Evolutionary conservation across 139 green algal genomes (phyloP), one percentile per base, ranked within the genome.

Genomic region (Limnomonas spitsbergensis): DNA sequence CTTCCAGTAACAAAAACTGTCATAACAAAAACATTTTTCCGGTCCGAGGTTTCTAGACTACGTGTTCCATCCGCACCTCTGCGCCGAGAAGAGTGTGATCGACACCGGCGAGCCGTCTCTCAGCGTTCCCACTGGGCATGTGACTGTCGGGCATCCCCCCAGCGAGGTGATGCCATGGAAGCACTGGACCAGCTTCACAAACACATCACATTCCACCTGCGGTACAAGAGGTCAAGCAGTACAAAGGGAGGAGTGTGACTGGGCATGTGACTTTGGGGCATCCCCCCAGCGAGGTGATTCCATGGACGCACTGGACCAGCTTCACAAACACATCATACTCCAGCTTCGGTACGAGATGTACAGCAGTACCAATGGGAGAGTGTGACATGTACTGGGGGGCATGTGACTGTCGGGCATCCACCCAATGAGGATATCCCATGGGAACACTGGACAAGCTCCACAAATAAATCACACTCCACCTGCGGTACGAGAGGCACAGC

Each of bases 201-300:
- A 88, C 53, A 82, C 69, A 4, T 61, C 78, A 2, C 34, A 7
- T 52, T 81, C 77, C 1, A 77, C 32, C 42, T 29, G 52, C 4
- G 36, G 6, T 20, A 61, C 14, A 61, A 61, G 20, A 61, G 20
- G 14, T 20, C 47, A 61, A 20, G n/a, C n/a, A n/a, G n/a, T n/a
- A n/a, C n/a, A n/a, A n/a, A n/a, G n/a, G n/a, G n/a, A n/a, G n/a
- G n/a, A n/a, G n/a, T n/a, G n/a, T n/a, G n/a, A 85, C 53, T 9
- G 83, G 86, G 29, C 84, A 73, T 24, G 84, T 79, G 6, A 89
- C 82, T 31, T 67, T 76, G 6, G 87, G 87, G 54, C 78, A 87
- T 4, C 77, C 67, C 0, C 70, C 83, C 39, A 91, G 82, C 7
- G 75, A 54, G 40, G 78, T 69, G 31, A 91, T 42, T 4, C 61